Percentiles rank a stretch among this genome's conserved stretches.
phyloP scores from a whole-genome alignment of 139 green algal species.

The Eudorina sp. region DNA sequence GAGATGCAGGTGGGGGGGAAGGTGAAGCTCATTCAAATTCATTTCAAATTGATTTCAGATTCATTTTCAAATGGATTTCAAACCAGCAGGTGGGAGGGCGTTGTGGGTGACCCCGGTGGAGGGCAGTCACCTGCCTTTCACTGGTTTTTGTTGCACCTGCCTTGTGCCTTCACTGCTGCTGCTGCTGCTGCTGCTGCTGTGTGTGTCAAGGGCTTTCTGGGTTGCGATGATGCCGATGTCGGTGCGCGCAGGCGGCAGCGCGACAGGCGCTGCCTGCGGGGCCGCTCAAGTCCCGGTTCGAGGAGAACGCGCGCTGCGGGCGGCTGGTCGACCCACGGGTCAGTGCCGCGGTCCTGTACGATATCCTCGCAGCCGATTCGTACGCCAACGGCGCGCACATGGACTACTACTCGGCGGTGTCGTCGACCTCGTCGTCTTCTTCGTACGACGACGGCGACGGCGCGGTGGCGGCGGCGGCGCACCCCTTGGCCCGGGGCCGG shows the following conservation, averaged over 20 bases:
- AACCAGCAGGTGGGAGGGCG: too few species aligned
- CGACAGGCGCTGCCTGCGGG: slow-evolving; percentile 30
- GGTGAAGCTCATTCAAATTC: too few species aligned
- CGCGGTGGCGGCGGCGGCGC: not conserved
- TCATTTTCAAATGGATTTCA: too few species aligned
- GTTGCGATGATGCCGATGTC: not conserved
- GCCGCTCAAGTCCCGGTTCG: slow-evolving; percentile 14
- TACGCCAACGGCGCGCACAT: slow-evolving; percentile 25
- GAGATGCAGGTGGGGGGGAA: slow-evolving; percentile 46
- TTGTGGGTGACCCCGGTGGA: too few species aligned
- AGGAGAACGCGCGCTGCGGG: slow-evolving; percentile 3
- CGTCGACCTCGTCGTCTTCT: too few species aligned
- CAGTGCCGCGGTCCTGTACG: slow-evolving; percentile 12
- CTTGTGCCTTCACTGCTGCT: too few species aligned
- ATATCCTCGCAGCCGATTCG: not conserved
- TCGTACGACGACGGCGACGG: not conserved
- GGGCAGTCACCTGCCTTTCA: too few species aligned
- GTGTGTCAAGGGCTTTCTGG: not conserved
- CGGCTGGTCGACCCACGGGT: slow-evolving; percentile 21
- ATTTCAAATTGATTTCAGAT: too few species aligned
- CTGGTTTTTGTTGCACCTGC: too few species aligned
- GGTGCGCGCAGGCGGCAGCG: not conserved
- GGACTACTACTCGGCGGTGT: slow-evolving; percentile 19
- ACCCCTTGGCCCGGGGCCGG: not conserved
- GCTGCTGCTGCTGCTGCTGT: too few species aligned